Evolutionary conservation across 768 basidiomycete genomes (phyloP), one percentile per base, ranked within the genome.

Genomic region (Mycena rosella): DNA sequence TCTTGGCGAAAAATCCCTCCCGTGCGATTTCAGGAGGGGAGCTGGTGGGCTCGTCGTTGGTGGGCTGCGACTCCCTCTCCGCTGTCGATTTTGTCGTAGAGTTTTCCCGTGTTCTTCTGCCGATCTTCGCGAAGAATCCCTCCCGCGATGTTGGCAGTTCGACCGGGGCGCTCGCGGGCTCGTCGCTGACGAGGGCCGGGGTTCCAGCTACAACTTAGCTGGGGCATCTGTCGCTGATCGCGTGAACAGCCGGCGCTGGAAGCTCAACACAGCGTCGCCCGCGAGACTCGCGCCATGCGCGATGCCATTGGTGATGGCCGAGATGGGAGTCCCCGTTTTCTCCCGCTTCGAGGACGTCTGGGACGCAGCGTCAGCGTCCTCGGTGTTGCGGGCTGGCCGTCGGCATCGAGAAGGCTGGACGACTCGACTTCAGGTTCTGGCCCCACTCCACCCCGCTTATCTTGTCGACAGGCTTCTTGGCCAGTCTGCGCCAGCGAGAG

Each of bases 141-240:
- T 20, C 40, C 18, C 27, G 55, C 42, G 13, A n/a, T n/a, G n/a
- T n/a, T n/a, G n/a, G 36, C 14, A 20, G 7, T 17, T 40, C 15
- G 38, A 9, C 27, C 20, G 26, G 17, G 29, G 38, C 26, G 5
- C 13, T n/a, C 3, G 40, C 11, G 27, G 55, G 17, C 38, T 26
- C 14, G 10, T 42, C 40, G 42, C 20, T 22, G 38, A 57, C 20
- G 42, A 22, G 17, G 15, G 20, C 32, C 3, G 44, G 36, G 57
- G 30, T 30, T 59, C 57, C n/a, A 59, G 10, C 30, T 59, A 44
- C 57, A 48, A 48, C 57, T 59, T 30, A n/a, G 44, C n/a, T 20
- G 45, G 1, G n/a, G 44, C 30, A 30, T 59, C 57, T 2, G 11
- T 36, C 3, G 30, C 24, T 13, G 30, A 15, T 8, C 57, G 57